These are phyloP conservation scores for Kregervanrija delftensis DNA, from an alignment of 805 yeast genomes.

Conservation along the genomic window DNA sequence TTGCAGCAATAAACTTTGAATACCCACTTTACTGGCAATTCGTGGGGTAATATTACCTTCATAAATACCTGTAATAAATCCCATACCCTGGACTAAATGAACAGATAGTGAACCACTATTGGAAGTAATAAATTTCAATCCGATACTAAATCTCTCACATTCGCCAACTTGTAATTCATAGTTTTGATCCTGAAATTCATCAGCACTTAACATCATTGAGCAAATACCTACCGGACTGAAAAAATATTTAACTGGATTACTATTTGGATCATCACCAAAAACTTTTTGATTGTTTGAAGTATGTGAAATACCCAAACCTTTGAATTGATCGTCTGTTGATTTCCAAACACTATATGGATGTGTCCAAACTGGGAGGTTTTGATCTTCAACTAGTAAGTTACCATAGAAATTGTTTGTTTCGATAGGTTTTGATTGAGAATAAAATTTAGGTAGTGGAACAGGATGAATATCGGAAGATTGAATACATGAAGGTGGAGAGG, in stretches of 20 bases:
- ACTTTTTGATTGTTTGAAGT: conserved; percentile 53
- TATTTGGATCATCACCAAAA: conserved; percentile 55
- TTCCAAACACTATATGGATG: conserved; percentile 78
- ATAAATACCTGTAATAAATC: conserved; percentile 61
- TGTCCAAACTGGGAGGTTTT: conserved; percentile 68
- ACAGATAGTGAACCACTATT: conserved; percentile 24
- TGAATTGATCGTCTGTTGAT: conserved; percentile 30
- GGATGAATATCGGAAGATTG: conserved; percentile 60
- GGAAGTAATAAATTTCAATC: conserved; percentile 25
- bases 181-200: conserved; percentile 29
- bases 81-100: conserved; percentile 78
- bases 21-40: conserved; percentile 59
- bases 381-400: conserved; percentile 60
- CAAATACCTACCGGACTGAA: conserved; percentile 66
- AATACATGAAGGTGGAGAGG: conserved; percentile 17
- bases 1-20: conserved; percentile 39
- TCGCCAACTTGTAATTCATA: conserved; percentile 24
- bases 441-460: conserved; percentile 50
- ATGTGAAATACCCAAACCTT: conserved; percentile 66
- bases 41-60: conserved; percentile 47
- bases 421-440: conserved; percentile 38
- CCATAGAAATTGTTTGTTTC: conserved; percentile 78
- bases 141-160: conserved; percentile 26
- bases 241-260: conserved; percentile 39
- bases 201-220: conserved; percentile 47